Evolutionary conservation across 441 rosid genomes (phyloP), one percentile per base, ranked within the genome.

Genomic region (Cnidoscolus chayamansa): DNA sequence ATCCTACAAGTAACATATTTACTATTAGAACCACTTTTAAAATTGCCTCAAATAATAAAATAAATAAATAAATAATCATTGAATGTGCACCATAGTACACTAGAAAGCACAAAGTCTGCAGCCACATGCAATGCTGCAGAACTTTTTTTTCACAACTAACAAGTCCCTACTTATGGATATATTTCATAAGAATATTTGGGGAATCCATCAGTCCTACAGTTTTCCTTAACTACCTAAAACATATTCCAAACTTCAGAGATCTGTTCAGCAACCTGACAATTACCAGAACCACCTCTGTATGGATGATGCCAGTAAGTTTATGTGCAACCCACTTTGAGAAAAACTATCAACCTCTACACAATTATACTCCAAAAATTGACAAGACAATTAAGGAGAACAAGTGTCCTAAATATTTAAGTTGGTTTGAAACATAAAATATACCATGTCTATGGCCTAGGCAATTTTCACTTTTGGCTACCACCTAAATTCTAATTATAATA

Each of bases 1-100:
- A 84, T 94, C 98, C 98, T 94, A 86, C 81, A 81, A 77, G 65
- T 67, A 40, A 40, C 45, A 40, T 40, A 40, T 40, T 40, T 40
- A 40, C 50, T 58, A 37, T 62, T 11, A 63, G 49, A 71, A 54
- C 16, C 30, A 53, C 15, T 48, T 40, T 58, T 17, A 54, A 65
- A 65, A 50, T 25, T 13, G 20, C 53, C 11, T n/a, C 31, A 31
- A 59, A 43, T 63, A 20, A 16, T 19, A 59, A 59, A 3, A 40
- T 45, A 6, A 30, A 48, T 32, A n/a, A 70, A 2, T 25, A 10
- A 54, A 31, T 1, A 55, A 35, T 10, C n/a, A 40, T 17, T 9
- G 15, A 57, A 5, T 15, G 40, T 45, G 25, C 63, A 63, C 17
- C 43, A 72, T 6, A 71, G 50, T 1, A 60, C 20, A 16, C 7